A percentile compares a stretch with the other conserved stretches of the same genome.
These are phyloP conservation scores for Salix suchowensis DNA, from an alignment of 345 rosid species.

Conservation along the genomic window DNA sequence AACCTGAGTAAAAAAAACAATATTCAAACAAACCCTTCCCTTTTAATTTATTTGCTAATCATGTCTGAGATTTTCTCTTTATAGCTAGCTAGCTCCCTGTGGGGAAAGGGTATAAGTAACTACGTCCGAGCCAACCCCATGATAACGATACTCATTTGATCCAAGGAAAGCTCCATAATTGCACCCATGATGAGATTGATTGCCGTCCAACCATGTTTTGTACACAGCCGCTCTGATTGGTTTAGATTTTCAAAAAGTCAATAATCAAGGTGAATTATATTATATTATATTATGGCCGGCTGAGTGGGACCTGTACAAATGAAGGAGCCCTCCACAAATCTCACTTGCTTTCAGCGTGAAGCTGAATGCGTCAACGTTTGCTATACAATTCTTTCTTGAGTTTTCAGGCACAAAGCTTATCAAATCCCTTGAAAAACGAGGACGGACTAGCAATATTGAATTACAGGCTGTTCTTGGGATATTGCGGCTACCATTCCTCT, in stretches of 20 bases:
- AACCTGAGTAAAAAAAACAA: too few species aligned
- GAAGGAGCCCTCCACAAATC: neutral
- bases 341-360: neutral
- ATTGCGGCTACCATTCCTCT: neutral
- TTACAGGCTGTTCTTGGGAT: neutral
- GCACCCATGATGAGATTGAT: constrained; percentile 7
- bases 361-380: neutral
- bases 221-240: neutral
- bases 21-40: too few species aligned
- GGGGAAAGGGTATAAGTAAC: neutral
- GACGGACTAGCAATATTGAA: neutral
- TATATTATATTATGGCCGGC: too few species aligned
- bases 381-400: neutral
- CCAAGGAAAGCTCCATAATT: constrained; percentile 6
- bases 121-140: neutral
- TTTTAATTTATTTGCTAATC: too few species aligned
- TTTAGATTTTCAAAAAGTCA: neutral
- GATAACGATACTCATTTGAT: neutral
- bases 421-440: neutral
- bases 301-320: neutral
- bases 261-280: neutral
- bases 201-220: neutral
- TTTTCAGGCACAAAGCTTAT: neutral
- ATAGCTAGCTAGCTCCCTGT: neutral
- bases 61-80: neutral